Evolutionary conservation across 169 alveolate species (phyloP).

Genomic region (Theileria equi): DNA sequence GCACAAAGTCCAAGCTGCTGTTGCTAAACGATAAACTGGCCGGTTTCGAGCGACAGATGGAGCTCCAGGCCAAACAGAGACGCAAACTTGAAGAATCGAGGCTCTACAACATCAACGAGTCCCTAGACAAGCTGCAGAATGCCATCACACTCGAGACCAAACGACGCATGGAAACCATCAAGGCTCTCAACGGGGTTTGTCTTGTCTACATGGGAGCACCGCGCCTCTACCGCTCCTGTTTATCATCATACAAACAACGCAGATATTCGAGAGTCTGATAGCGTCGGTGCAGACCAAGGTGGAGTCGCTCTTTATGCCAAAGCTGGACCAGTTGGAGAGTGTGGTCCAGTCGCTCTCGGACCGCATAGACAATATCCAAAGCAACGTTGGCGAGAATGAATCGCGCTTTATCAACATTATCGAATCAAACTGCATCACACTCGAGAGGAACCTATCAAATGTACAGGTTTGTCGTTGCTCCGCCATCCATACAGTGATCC

Average conservation of each 20-base stretch:
- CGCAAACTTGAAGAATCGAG: conserved; percentile 50
- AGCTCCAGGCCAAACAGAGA: conserved; percentile 59
- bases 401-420: conserved; percentile 33
- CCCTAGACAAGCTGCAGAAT: conserved; percentile 33
- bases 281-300: conserved; percentile 51
- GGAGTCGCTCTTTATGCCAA: conserved; percentile 49
- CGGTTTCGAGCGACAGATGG: conserved; percentile 67
- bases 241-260: neutral
- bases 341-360: conserved; percentile 56
- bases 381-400: conserved; percentile 49
- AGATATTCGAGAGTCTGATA: conserved; percentile 62
- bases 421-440: conserved; percentile 46
- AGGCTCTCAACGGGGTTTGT: conserved; percentile 65
- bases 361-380: conserved; percentile 36
- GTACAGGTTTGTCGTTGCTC: conserved; percentile 40
- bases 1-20: conserved; percentile 52
- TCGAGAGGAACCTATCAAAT: conserved; percentile 54
- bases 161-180: conserved; percentile 65
- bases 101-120: conserved; percentile 35
- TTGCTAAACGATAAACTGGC: conserved; percentile 49
- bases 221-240: neutral
- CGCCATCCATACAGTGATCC: neutral
- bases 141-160: conserved; percentile 62
- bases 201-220: neutral
- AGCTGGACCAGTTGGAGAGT: conserved; percentile 53